These are phyloP conservation scores for Penicillium desertorum DNA, from an alignment of 495 filamentous ascomycete species.

Conservation along the genomic window DNA sequence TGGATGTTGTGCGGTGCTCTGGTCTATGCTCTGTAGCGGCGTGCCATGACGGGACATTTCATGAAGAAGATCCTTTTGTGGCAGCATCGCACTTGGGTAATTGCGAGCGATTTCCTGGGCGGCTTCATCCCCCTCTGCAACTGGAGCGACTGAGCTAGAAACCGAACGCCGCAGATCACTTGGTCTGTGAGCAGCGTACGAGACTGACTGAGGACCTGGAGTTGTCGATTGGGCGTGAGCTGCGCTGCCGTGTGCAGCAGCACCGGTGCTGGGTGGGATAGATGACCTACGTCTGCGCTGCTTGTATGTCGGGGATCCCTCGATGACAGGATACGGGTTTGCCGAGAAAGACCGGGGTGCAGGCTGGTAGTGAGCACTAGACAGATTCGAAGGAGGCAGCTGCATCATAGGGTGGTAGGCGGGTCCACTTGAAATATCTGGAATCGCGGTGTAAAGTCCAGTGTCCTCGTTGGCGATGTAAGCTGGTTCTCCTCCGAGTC, in stretches of 20 bases:
- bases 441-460: conserved; percentile 90
- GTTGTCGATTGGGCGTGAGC: conserved; percentile 41
- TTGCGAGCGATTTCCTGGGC: conserved; percentile 62
- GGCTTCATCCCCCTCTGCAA: conserved; percentile 72
- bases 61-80: conserved; percentile 76
- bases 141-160: conserved; percentile 82
- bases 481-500: conserved; percentile 79
- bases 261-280: conserved; percentile 70
- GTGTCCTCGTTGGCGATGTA: conserved; percentile 98
- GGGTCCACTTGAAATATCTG: conserved; percentile 62
- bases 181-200: conserved; percentile 66
- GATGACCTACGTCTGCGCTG: conserved; percentile 91
- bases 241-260: conserved; percentile 56
- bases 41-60: conserved; percentile 86
- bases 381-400: conserved; percentile 81
- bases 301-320: conserved; percentile 98
- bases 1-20: conserved; percentile 69
- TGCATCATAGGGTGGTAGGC: conserved; percentile 83
- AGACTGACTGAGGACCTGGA: conserved; percentile 35
- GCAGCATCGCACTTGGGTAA: conserved; percentile 64
- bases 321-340: conserved; percentile 91
- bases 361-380: conserved; percentile 68
- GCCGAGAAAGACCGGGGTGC: conserved; percentile 69
- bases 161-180: conserved; percentile 90
- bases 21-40: conserved; percentile 77